Evolutionary conservation across 2,329 filamentous ascomycete genomes (phyloP).

Genomic region (Fusarium verrucosum): DNA sequence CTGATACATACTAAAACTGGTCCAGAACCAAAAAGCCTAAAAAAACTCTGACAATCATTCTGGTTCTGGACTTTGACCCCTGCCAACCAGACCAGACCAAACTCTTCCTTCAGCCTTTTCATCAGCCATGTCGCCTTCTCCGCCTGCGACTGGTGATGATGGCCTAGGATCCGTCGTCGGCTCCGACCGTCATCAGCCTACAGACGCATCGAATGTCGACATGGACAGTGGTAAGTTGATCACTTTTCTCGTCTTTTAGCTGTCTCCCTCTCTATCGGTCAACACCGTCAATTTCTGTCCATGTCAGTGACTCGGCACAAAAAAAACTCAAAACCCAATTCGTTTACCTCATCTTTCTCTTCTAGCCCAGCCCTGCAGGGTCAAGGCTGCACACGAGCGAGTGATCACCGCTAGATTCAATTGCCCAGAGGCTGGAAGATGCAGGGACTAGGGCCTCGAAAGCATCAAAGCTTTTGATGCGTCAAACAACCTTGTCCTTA

Average conservation of each 20-base stretch:
- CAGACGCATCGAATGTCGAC: conserved; percentile 4
- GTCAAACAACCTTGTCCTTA: conserved; percentile 18
- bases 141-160: conserved; percentile 9
- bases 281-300: conserved; percentile 4
- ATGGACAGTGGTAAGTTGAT: conserved; percentile 6
- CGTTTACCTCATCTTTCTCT: conserved; percentile 2
- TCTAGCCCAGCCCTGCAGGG: conserved; percentile 21
- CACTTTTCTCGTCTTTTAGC: not conserved
- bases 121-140: conserved; percentile 24
- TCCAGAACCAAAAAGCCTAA: conserved; percentile 17
- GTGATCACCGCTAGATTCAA: conserved; percentile 36
- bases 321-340: conserved; percentile 7
- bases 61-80: conserved; percentile 21
- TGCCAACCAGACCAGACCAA: not conserved
- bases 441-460: conserved; percentile 29
- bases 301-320: not conserved
- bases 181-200: conserved; percentile 29
- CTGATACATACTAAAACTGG: conserved; percentile 4
- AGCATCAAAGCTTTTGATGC: conserved; percentile 34
- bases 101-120: not conserved
- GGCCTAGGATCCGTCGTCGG: conserved; percentile 26
- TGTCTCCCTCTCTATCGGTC: not conserved
- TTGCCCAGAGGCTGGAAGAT: conserved; percentile 28
- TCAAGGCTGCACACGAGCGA: conserved; percentile 30
- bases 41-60: conserved; percentile 19